These are phyloP conservation scores for Diaporthe sp. DNA, from an alignment of 2,329 filamentous ascomycete genomes.

Conservation along the genomic window DNA sequence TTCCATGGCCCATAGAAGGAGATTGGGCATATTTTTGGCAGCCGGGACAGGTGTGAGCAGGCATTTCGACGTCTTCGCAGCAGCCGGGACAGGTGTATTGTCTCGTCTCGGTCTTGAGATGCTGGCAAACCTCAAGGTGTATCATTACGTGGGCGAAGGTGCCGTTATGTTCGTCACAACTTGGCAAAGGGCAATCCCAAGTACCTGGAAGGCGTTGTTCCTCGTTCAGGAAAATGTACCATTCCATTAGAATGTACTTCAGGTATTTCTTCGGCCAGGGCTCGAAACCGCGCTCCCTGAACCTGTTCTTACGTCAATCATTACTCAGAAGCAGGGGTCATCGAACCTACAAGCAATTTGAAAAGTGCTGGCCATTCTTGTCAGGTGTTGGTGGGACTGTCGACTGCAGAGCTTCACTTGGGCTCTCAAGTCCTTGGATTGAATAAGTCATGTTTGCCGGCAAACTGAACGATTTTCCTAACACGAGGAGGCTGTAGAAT, in stretches of 20 bases:
- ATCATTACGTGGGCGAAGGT: background rate
- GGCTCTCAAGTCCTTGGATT: background rate
- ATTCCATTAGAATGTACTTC: background rate
- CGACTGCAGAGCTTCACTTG: background rate
- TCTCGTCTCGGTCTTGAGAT: background rate
- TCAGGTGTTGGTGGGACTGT: background rate
- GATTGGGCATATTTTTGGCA: background rate
- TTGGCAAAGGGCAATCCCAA: background rate
- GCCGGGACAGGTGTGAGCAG: background rate
- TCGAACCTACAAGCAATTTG: background rate
- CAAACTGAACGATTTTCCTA: background rate
- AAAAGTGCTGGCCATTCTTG: background rate
- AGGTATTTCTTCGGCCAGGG: background rate
- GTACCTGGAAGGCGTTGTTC: accelerated
- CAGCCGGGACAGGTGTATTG: background rate
- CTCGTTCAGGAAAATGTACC: background rate
- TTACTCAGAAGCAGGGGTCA: background rate
- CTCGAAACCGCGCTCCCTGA: background rate
- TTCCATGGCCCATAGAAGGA: background rate
- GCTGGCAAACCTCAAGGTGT: background rate
- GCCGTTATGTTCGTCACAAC: background rate
- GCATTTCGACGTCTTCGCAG: background rate
- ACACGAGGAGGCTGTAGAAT: background rate
- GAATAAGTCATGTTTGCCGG: background rate
- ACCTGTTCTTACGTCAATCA: background rate